Evolutionary conservation across 2,329 filamentous ascomycete genomes (phyloP).

Genomic region (Hypoxylon sp.): DNA sequence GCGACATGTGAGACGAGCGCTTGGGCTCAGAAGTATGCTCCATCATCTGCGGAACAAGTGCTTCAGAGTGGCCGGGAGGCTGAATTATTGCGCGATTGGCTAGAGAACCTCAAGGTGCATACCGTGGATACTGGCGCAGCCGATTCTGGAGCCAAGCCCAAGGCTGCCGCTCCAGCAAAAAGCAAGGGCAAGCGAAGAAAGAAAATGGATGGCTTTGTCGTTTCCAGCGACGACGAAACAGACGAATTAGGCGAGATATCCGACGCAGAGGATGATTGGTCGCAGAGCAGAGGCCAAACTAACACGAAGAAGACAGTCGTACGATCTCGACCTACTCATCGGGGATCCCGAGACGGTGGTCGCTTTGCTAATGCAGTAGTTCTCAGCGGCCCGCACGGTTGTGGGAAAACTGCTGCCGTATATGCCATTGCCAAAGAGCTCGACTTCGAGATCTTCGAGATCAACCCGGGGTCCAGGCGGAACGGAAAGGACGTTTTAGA

Average conservation of each 20-base stretch:
- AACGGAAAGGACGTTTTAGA: slow-evolving; percentile 92
- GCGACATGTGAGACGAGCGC: slow-evolving; percentile 77
- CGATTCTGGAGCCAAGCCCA: slow-evolving; percentile 53
- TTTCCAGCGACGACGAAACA: slow-evolving; percentile 81
- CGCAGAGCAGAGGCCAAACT: slow-evolving; percentile 53
- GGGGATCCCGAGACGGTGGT: slow-evolving; percentile 56
- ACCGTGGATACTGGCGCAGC: slow-evolving; percentile 74
- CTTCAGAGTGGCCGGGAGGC: slow-evolving; percentile 81
- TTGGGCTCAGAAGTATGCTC: slow-evolving; percentile 91
- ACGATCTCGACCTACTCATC: slow-evolving; percentile 52
- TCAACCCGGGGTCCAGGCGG: slow-evolving; percentile 84
- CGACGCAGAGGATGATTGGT: slow-evolving; percentile 67
- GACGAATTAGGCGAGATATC: slow-evolving; percentile 77
- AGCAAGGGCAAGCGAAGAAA: slow-evolving; percentile 80
- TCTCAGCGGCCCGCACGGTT: slow-evolving; percentile 88
- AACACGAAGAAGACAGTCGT: slow-evolving; percentile 67
- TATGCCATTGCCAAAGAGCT: slow-evolving; percentile 93
- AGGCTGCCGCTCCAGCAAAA: slow-evolving; percentile 53
- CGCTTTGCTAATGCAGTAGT: slow-evolving; percentile 82
- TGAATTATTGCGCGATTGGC: slow-evolving; percentile 81
- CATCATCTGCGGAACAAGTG: slow-evolving; percentile 75
- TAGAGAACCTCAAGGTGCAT: slow-evolving; percentile 79
- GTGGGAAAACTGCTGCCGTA: slow-evolving; percentile 92
- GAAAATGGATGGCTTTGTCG: slow-evolving; percentile 83
- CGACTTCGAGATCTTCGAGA: slow-evolving; percentile 94